Evolutionary conservation across 495 filamentous ascomycete genomes (phyloP), one percentile per base, ranked within the genome.

Genomic region (Acidomyces sp.): DNA sequence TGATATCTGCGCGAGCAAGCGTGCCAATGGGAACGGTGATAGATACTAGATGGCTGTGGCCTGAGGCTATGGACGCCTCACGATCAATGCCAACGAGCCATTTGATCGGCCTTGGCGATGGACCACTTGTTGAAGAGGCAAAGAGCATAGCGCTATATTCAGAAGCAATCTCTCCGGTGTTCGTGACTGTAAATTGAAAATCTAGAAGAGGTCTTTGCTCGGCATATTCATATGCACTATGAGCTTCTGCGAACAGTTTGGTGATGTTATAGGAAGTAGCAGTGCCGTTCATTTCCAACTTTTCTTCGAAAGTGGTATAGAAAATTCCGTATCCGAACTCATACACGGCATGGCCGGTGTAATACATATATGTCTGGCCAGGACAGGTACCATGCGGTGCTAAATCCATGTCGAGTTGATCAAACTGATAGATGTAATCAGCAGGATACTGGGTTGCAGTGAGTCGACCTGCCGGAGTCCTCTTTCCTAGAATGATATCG

Each of bases 321-420:
- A 66, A 68, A 3, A 75, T 46, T 0, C 73, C 74, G 43, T 64
- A 64, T 1, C 74, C 74, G 43, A 77, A 78, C 10, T 64, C 63
- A 19, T 69, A 69, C 9, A 72, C 66, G 0, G 72, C 59, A 0
- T 51, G 63, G 4, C 67, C 67, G 1, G 66, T 71, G 46, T 77
- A 78, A 69, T 69, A 78, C 51, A 66, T 71, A 39, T 78, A 78
- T 0, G 74, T 78, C 37, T 71, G 66, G 1, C 74, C 71, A 0
- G 57, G 55, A 23, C 41, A 55, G 20, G 25, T 41, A 0, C 55
- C 48, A 20, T 55, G 55, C 0, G 74, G 72, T 0, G 71, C 65
- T 6, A 78, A 54, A 19, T 49, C 53, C 71, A 76, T 75, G 39
- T 78, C 65, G 0, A 64, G 70, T 38, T 71, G 68, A 1, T 70